Evolutionary conservation across 106 monocot species (phyloP), one percentile per base, ranked within the genome.

Genomic region (Posidonia australis): DNA sequence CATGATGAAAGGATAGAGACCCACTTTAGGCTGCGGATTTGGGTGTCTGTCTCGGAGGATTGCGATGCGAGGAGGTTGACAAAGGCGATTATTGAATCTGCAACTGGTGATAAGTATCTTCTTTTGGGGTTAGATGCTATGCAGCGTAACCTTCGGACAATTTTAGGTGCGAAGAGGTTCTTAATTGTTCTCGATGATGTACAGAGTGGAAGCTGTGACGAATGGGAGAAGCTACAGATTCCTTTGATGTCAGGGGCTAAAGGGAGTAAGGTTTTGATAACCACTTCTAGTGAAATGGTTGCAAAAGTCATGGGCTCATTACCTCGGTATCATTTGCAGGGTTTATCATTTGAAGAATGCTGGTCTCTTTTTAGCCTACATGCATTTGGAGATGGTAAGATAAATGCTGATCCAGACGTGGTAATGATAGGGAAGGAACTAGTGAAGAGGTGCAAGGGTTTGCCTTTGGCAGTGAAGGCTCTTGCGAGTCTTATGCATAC

Each of bases 171-270:
- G 28, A 84, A 72, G 69, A 68, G 52, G 13, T 68, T 74, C 46
- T 62, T 84, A 44, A 64, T 84, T 5, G 74, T 84, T 36, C 52
- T 84, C 1, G 84, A 84, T 64, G 67, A 69, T 57, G 29, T 81
- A 13, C 75, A 58, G 48, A 36, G 45, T 0, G 78, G 78, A 12
- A 46, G 60, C 22, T 51, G 1, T 1, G 21, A 4, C 2, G 56
- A 75, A 18, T 85, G 85, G 81, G 71, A 77, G 41, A 29, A 12
- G 17, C 13, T 76, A 25, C 14, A 51, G 17, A 23, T 36, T n/a
- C 67, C 78, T 29, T 43, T 85, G 16, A 52, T 44, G 1, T 30
- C 23, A 6, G 78, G 61, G 11, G 52, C 27, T 18, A 36, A 51
- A 47, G 85, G 81, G 65, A 85, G 78, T 54, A 75, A 48, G 25